Evolutionary conservation across 495 filamentous ascomycete species (phyloP).

Genomic region (Talaromyces thailandensis): DNA sequence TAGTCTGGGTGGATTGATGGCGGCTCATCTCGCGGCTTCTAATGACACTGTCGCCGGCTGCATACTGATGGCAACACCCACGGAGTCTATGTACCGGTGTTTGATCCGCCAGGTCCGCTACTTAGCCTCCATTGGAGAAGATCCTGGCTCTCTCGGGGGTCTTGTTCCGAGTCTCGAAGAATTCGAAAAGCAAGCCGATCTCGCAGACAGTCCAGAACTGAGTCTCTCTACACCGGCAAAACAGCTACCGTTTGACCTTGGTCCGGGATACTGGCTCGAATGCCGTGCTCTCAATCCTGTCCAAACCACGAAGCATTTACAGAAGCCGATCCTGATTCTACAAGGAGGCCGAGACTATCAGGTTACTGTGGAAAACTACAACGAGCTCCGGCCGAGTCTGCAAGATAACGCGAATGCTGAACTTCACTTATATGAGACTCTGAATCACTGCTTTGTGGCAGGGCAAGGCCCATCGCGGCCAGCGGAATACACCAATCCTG

Average conservation of each 20-base stretch:
- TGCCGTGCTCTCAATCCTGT: slow-evolving; percentile 1
- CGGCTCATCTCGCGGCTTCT: neutral
- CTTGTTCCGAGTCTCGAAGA: too few relatives aligned
- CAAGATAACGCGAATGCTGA: neutral
- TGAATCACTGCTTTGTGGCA: slow-evolving; percentile 10
- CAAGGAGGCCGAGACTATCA: slow-evolving; percentile 12
- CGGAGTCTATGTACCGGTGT: slow-evolving; percentile 7
- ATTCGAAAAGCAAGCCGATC: neutral
- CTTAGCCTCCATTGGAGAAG: slow-evolving; percentile 1
- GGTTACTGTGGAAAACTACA: slow-evolving; percentile 10
- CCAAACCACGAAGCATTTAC: neutral
- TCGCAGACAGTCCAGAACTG: neutral
- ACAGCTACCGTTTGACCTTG: neutral
- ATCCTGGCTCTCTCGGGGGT: neutral
- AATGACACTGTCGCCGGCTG: slow-evolving; percentile 6
- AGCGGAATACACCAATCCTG: slow-evolving; percentile 3
- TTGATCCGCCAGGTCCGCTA: slow-evolving; percentile 9
- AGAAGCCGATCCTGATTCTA: slow-evolving; percentile 5
- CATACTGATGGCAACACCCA: slow-evolving; percentile 10
- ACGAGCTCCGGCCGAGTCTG: neutral
- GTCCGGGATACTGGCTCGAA: neutral
- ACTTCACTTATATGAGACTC: slow-evolving; percentile 8
- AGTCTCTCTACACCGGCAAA: neutral
- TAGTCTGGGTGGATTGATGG: slow-evolving; percentile 8
- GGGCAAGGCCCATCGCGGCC: slow-evolving; percentile 5